Conservation (phyloP, 306 rosid species). For the Inga oerstediana region DNA sequence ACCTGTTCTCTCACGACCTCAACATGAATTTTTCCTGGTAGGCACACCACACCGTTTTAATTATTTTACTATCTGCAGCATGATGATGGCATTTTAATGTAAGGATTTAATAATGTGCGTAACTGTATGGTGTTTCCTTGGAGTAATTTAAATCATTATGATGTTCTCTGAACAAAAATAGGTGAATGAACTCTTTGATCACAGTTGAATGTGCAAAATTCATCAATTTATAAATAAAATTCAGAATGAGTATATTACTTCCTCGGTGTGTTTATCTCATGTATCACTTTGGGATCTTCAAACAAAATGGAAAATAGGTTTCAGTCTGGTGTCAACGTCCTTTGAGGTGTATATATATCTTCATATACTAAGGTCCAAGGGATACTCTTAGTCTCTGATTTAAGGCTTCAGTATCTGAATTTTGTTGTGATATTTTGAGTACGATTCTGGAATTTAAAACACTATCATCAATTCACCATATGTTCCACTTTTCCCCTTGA, state of each 20-base stretch:
- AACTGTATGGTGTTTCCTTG: background rate
- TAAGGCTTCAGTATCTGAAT: background rate
- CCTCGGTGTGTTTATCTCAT: background rate
- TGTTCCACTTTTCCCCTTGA: background rate
- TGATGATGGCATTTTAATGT: background rate
- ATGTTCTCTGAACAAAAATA: background rate
- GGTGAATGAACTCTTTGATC: background rate
- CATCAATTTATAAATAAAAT: background rate
- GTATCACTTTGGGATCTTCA: background rate
- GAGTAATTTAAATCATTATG: background rate
- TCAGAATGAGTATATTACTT: background rate
- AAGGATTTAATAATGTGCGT: background rate
- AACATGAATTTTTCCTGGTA: conserved; percentile 93
- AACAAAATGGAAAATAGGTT: background rate
- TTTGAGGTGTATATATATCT: background rate
- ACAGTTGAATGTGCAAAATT: background rate
- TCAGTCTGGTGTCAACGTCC: background rate
- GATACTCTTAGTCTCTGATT: background rate
- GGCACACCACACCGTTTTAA: background rate
- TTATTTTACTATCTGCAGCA: background rate
- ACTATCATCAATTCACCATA: background rate
- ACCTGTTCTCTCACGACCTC: conserved; percentile 97
- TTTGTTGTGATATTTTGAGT: conserved; percentile 10
- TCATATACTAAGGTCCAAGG: no score
- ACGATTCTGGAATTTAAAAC: background rate